These are phyloP conservation scores for Discostella stelligera DNA, from an alignment of 352 stramenopile species.

Conservation along the genomic window DNA sequence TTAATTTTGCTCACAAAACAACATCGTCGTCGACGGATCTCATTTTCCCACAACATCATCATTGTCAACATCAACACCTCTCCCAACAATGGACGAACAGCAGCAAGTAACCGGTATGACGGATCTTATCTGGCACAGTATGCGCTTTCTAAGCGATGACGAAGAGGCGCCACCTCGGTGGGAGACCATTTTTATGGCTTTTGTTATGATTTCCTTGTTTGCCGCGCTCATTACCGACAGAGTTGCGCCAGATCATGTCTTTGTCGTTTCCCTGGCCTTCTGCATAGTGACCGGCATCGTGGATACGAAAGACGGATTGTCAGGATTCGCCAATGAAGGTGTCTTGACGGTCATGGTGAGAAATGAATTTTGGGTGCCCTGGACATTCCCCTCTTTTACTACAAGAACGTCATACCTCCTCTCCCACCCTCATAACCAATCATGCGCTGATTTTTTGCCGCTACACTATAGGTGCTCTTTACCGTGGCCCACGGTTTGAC, in stretches of 20 bases:
- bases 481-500: slow-evolving; percentile 74
- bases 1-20: no score
- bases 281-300: slow-evolving; percentile 72
- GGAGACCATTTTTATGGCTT: slow-evolving; percentile 52
- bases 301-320: slow-evolving; percentile 61
- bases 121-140: neutral
- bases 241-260: slow-evolving; percentile 57
- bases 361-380: neutral
- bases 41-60: neutral
- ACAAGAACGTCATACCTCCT: neutral
- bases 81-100: neutral
- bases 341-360: slow-evolving; percentile 70
- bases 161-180: slow-evolving; percentile 27
- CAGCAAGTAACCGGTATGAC: neutral
- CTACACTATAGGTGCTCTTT: slow-evolving; percentile 53
- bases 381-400: neutral
- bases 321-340: slow-evolving; percentile 74
- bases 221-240: slow-evolving; percentile 54
- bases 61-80: neutral
- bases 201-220: slow-evolving; percentile 66
- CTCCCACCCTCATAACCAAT: no score
- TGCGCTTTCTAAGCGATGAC: neutral
- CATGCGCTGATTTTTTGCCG: neutral
- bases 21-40: no score
- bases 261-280: slow-evolving; percentile 58